Percentiles rank a stretch among this genome's conserved stretches.
phyloP scores from a whole-genome alignment of 805 yeast genomes.

The Suhomyces kilbournensis region DNA sequence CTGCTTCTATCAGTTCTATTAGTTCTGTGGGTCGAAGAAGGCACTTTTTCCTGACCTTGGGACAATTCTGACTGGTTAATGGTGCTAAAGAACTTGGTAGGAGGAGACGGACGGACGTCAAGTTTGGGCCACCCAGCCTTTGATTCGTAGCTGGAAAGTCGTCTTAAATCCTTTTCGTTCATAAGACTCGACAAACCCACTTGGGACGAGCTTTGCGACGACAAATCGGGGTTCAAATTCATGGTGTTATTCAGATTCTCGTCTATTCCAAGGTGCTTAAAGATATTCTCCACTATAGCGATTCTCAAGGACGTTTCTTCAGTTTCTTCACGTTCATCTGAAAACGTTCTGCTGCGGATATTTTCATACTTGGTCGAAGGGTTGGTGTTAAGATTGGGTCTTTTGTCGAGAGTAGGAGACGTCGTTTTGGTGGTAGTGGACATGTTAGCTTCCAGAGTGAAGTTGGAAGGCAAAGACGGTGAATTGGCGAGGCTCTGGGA shows the following conservation, averaged over 20 bases:
- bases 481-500: constrained; percentile 16
- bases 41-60: too few relatives aligned
- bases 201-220: constrained; percentile 29
- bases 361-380: constrained; percentile 5
- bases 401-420: background rate
- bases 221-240: constrained; percentile 4
- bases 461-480: constrained; percentile 1
- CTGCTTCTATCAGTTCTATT: background rate
- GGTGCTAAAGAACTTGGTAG: constrained; percentile 31
- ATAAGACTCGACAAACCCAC: constrained; percentile 25
- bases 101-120: constrained; percentile 13
- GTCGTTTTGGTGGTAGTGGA: background rate
- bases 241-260: constrained; percentile 13
- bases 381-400: background rate
- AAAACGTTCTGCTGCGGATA: constrained; percentile 38
- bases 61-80: constrained; percentile 23
- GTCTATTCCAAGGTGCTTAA: constrained; percentile 61
- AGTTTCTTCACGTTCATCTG: constrained; percentile 61
- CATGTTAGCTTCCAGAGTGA: constrained; percentile 7
- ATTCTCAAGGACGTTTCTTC: constrained; percentile 63
- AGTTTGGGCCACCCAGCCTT: constrained; percentile 12
- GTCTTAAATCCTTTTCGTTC: constrained; percentile 7
- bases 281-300: constrained; percentile 70
- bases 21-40: background rate
- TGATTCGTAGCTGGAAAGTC: constrained; percentile 16